Base-by-base conservation (phyloP, 192 early-diverging fungal species). In the Gigaspora rosea region DNA sequence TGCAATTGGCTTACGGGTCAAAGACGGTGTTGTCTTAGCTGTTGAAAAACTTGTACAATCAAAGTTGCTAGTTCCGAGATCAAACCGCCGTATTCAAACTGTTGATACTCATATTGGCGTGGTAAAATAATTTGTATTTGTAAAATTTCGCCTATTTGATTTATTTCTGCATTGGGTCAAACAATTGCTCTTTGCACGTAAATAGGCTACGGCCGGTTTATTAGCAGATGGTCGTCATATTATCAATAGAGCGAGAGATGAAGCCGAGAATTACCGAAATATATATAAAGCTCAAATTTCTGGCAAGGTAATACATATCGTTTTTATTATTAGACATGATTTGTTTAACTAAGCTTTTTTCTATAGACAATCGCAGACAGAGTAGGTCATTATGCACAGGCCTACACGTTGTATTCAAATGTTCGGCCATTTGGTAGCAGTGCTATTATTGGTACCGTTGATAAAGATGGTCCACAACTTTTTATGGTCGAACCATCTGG, bases 401-500 rank as follows among this genome's bases (percentile, higher is more conserved):
- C 95, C n/a, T 97, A 96, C 82, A 99, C 98, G 33, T 87, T 97
- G 54, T 99, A 98, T 78, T 97, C 97, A 35, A 89, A 91, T 76
- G 95, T 97, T 8, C 90, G 98, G 67, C 98, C 97, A 20, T 98
- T 98, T 80, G 98, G 98, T 52, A 82, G 90, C 50, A 90, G 91
- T 81, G 91, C 93, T 11, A 91, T 99, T 58, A 77, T 99, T 73
- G 97, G 88, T 8, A 87, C 90, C 20, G 87, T 94, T 77, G 95
- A 97, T 81, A 83, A 77, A 20, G 87, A 92, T 50, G 95, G 95
- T 8, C 95, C 96, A 36, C 90, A 89, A 68, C 86, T 99, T 71
- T 95, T 94, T 80, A 95, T 97, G 92, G 83, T 99, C 48, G 98
- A 99, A 83, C 98, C 98, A 8, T 97, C 95, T 73, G 98, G 98